These are phyloP conservation scores for Leishmania gerbilli DNA, from an alignment of 208 protist species.

Conservation along the genomic window DNA sequence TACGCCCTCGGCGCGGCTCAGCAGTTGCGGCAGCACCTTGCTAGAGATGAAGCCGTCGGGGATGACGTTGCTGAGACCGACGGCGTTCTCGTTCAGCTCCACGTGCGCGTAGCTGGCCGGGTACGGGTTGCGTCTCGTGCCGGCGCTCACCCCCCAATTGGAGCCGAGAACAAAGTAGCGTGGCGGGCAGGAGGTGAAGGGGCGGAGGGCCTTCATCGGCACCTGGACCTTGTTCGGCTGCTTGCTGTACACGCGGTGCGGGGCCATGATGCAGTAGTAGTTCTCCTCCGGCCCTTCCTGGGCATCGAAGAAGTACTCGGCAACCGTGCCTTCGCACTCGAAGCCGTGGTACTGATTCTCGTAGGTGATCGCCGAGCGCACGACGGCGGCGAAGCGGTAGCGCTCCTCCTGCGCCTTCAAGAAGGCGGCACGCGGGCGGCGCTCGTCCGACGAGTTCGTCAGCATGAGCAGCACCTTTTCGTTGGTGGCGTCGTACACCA, in stretches of 20 bases:
- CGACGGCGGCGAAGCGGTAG: conserved; percentile 81
- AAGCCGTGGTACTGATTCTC: conserved; percentile 85
- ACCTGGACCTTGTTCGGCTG: conserved; percentile 53
- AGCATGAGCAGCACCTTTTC: conserved; percentile 89
- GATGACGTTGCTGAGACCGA: conserved; percentile 52
- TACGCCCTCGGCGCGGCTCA: conserved; percentile 60
- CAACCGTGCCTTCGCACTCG: conserved; percentile 67
- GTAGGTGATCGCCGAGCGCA: conserved; percentile 77
- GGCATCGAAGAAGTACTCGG: conserved; percentile 88
- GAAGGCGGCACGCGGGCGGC: conserved; percentile 66
- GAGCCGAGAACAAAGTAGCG: conserved; percentile 79
- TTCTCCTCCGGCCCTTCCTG: conserved; percentile 79
- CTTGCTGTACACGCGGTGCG: conserved; percentile 63
- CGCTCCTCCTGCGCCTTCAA: conserved; percentile 82
- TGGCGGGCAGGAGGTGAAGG: conserved; percentile 79
- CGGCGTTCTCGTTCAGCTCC: conserved; percentile 76
- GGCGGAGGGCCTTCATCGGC: conserved; percentile 71
- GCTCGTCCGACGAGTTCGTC: conserved; percentile 66
- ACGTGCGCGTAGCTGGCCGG: conserved; percentile 72
- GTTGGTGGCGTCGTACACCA: conserved; percentile 86
- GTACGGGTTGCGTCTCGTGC: conserved; percentile 60
- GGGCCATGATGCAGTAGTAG: conserved; percentile 90
- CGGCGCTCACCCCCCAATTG: conserved; percentile 74
- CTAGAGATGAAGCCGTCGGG: conserved; percentile 56
- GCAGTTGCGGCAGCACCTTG: conserved; percentile 61